A percentile compares a stretch with the other conserved stretches of the same genome.
These are phyloP conservation scores for Thalassiosira mediterranea DNA, from an alignment of 352 stramenopile genomes.

Conservation along the genomic window DNA sequence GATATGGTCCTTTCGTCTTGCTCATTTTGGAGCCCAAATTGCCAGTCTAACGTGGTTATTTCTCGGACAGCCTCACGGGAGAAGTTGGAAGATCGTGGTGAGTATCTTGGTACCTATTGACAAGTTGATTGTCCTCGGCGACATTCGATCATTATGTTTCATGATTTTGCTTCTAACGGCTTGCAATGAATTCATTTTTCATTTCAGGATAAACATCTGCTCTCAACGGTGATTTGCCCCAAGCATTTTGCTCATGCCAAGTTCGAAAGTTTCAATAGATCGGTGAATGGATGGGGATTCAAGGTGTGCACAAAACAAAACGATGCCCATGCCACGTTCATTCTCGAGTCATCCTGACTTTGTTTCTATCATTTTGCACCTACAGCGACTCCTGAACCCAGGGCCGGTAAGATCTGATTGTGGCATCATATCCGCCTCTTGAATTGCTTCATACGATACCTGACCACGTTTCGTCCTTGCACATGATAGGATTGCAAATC, in stretches of 20 bases:
- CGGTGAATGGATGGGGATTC: constrained; percentile 56
- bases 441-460: too few species aligned
- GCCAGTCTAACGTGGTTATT: background rate
- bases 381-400: constrained; percentile 28
- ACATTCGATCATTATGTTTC: too few species aligned
- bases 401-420: constrained; percentile 24
- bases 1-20: constrained; percentile 38
- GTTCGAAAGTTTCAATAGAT: constrained; percentile 57
- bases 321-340: background rate
- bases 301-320: constrained; percentile 31
- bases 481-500: constrained; percentile 2
- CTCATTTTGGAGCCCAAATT: constrained; percentile 9
- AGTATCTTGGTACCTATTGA: too few species aligned
- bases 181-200: constrained; percentile 35
- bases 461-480: background rate
- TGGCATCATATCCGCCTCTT: background rate
- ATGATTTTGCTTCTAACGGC: constrained; percentile 25
- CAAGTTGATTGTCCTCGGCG: too few species aligned
- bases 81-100: constrained; percentile 58
- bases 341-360: background rate
- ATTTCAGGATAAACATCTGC: constrained; percentile 40
- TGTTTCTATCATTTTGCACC: background rate
- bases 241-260: constrained; percentile 42
- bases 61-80: constrained; percentile 56
- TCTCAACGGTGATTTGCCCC: constrained; percentile 21